Conservation (phyloP, 495 filamentous ascomycete genomes). For the Mycothermus thermophilus region DNA sequence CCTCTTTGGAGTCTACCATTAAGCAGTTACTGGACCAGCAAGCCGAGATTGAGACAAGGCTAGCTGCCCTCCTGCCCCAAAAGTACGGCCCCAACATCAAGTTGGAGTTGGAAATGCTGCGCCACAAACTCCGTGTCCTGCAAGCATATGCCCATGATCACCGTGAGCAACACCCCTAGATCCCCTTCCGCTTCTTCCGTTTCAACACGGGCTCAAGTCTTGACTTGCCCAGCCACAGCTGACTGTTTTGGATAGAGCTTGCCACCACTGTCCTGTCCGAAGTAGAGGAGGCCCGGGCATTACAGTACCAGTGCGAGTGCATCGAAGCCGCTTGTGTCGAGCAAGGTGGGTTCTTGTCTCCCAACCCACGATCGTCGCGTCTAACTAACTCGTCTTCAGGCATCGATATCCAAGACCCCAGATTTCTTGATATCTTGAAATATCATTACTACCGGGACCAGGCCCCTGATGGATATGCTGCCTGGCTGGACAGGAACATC, state of each 20-base stretch:
- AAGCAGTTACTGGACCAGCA: conserved; percentile 33
- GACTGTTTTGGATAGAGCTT: conserved; percentile 18
- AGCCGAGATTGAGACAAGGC: conserved; percentile 36
- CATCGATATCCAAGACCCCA: conserved; percentile 29
- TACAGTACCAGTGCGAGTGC: conserved; percentile 39
- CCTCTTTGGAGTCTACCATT: conserved; percentile 32
- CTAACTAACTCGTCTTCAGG: conserved; percentile 19
- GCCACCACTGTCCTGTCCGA: conserved; percentile 32
- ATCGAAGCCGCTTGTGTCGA: conserved; percentile 35
- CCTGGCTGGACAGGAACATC: conserved; percentile 34
- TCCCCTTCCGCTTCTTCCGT: conserved; percentile 4
- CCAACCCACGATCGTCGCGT: neutral
- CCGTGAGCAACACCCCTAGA: conserved; percentile 21
- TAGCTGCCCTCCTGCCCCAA: conserved; percentile 30
- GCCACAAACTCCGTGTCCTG: conserved; percentile 32
- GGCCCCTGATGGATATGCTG: conserved; percentile 28
- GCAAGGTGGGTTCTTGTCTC: conserved; percentile 25
- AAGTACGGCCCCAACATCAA: conserved; percentile 31
- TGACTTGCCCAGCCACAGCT: too few relatives aligned
- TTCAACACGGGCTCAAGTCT: too few relatives aligned
- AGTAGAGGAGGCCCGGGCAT: conserved; percentile 32
- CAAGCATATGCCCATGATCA: conserved; percentile 28
- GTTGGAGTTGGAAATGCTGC: conserved; percentile 34
- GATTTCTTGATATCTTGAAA: conserved; percentile 28
- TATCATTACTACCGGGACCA: conserved; percentile 24